A percentile compares a stretch with the other conserved stretches of the same genome.
Evolutionary conservation across 2,329 filamentous ascomycete species (phyloP).

Genomic region (Domatiomyces globalis): DNA sequence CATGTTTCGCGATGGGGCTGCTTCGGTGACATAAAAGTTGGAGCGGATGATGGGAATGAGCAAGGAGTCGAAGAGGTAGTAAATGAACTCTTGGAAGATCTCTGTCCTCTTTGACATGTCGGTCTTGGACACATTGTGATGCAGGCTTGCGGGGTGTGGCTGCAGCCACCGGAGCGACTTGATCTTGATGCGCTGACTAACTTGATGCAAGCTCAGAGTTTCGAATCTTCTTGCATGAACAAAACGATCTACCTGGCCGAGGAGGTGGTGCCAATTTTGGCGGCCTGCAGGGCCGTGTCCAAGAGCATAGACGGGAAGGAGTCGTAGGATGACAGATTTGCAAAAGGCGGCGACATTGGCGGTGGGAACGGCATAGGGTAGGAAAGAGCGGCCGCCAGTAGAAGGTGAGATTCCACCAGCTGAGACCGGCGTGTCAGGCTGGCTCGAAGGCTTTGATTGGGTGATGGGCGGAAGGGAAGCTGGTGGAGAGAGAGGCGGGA

Average conservation of each 20-base stretch:
- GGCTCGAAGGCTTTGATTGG: constrained; percentile 4
- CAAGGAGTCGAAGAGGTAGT: constrained; percentile 85
- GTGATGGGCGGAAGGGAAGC: constrained; percentile 1
- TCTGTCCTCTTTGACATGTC: constrained; percentile 65
- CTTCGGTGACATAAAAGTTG: constrained; percentile 93
- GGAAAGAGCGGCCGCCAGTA: constrained; percentile 7
- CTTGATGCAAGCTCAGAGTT: constrained; percentile 61
- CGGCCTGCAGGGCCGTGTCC: constrained; percentile 40
- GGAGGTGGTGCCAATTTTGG: constrained; percentile 48
- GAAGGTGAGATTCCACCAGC: background rate
- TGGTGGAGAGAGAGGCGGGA: background rate
- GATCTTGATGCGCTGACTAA: constrained; percentile 63
- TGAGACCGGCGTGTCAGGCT: background rate
- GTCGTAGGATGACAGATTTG: constrained; percentile 54
- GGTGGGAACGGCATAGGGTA: constrained; percentile 43
- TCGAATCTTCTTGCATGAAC: constrained; percentile 68
- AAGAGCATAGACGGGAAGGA: constrained; percentile 67
- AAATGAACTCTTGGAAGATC: constrained; percentile 71
- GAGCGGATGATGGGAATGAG: constrained; percentile 72
- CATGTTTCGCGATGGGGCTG: constrained; percentile 60
- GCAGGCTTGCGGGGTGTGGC: constrained; percentile 32
- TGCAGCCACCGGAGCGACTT: constrained; percentile 58
- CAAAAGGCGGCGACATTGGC: constrained; percentile 74
- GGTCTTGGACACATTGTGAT: constrained; percentile 49
- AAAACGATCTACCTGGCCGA: constrained; percentile 62